Conservation (phyloP, 2,329 filamentous ascomycete species). For the Aspergillus carbonarius region DNA sequence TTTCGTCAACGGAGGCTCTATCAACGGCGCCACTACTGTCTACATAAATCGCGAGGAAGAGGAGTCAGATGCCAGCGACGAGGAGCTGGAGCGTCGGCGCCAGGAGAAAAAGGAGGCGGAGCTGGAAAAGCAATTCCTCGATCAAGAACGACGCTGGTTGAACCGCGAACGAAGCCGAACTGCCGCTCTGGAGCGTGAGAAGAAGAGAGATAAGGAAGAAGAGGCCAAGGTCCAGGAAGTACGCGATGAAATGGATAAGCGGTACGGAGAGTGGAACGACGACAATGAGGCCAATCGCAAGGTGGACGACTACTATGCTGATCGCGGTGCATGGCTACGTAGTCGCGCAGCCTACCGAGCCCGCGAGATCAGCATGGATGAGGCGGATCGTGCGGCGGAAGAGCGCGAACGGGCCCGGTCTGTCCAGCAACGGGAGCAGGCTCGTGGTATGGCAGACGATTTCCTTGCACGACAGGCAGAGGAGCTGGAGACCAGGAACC, state of each 20-base stretch:
- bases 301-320: conserved; percentile 78
- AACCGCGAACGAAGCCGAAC: conserved; percentile 83
- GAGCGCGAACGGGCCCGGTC: conserved; percentile 70
- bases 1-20: conserved; percentile 77
- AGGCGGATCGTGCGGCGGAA: conserved; percentile 77
- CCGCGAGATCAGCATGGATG: conserved; percentile 74
- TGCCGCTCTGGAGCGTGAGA: conserved; percentile 81
- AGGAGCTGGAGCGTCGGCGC: conserved; percentile 74
- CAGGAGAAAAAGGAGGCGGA: conserved; percentile 71
- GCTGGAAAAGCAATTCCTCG: conserved; percentile 74
- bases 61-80: conserved; percentile 82
- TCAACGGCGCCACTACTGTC: conserved; percentile 55
- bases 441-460: conserved; percentile 80
- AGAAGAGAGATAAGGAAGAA: conserved; percentile 75
- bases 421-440: conserved; percentile 71
- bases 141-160: conserved; percentile 85
- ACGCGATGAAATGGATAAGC: conserved; percentile 67
- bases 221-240: conserved; percentile 63
- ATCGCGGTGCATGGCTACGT: conserved; percentile 79
- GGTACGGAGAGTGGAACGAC: conserved; percentile 82
- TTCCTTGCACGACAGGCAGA: conserved; percentile 84
- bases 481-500: conserved; percentile 60
- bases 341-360: conserved; percentile 72
- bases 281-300: conserved; percentile 75
- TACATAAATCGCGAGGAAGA: conserved; percentile 72